Conservation (phyloP, 192 early-diverging fungal species). For the Backusella psychrophila region DNA sequence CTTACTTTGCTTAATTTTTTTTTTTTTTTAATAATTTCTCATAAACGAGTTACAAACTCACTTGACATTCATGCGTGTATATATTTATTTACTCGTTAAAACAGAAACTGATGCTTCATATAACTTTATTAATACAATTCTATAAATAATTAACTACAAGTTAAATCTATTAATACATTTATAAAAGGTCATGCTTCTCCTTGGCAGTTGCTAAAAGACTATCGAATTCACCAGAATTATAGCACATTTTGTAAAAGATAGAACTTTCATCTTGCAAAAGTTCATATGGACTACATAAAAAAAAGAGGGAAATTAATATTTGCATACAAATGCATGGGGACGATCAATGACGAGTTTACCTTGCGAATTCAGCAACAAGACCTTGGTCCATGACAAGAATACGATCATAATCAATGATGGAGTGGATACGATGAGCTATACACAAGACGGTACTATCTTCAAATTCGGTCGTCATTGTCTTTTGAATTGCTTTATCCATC, state of each 20-base stretch:
- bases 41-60: too few species aligned
- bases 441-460: conserved; percentile 58
- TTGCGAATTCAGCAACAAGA: conserved; percentile 71
- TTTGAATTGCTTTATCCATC: conserved; percentile 50
- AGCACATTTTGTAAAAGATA: conserved; percentile 73
- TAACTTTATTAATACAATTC: too few species aligned
- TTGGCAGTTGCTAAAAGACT: conserved; percentile 35
- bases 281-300: conserved; percentile 51
- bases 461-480: conserved; percentile 50
- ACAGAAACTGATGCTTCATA: too few species aligned
- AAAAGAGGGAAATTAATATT: background rate
- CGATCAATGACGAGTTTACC: background rate
- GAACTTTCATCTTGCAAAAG: conserved; percentile 60
- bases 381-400: conserved; percentile 80
- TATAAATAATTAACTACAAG: too few species aligned
- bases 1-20: too few species aligned
- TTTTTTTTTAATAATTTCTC: too few species aligned
- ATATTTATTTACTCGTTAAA: too few species aligned
- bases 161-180: background rate
- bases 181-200: background rate
- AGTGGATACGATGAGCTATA: conserved; percentile 53
- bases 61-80: too few species aligned
- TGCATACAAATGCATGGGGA: background rate
- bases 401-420: conserved; percentile 67
- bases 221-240: conserved; percentile 80